A percentile compares a stretch with the other conserved stretches of the same genome.
These are phyloP conservation scores for Neurospora sp. DNA, from an alignment of 495 filamentous ascomycete species.

Conservation along the genomic window DNA sequence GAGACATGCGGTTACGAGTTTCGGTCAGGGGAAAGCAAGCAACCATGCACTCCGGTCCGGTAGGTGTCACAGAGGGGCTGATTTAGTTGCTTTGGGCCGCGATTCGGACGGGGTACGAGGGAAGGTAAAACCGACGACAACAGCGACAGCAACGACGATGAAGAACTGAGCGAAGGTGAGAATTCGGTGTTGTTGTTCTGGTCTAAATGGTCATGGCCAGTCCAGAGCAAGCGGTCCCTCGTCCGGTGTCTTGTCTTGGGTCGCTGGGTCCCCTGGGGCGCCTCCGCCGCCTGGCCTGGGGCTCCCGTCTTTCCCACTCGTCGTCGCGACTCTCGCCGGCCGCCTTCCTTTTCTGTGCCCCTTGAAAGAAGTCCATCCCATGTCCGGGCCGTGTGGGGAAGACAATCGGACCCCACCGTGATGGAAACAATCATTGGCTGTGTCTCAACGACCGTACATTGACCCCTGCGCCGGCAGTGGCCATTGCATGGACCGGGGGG, in stretches of 20 bases:
- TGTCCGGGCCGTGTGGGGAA: constrained; percentile 1
- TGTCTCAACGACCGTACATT: not conserved
- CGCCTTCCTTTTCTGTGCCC: constrained; percentile 11
- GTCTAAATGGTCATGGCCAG: not conserved
- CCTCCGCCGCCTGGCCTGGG: too few relatives aligned
- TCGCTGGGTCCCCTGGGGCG: not conserved
- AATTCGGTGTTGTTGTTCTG: not conserved
- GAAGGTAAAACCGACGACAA: not conserved
- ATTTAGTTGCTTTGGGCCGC: not conserved
- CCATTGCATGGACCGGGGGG: not conserved
- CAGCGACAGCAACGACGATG: not conserved
- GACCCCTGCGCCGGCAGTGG: not conserved
- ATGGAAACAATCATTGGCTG: not conserved
- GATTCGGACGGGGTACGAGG: not conserved
- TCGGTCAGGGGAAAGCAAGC: not conserved
- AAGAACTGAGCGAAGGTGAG: not conserved
- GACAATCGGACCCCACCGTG: not conserved
- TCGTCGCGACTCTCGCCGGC: not conserved
- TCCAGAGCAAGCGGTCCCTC: not conserved
- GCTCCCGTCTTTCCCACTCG: not conserved
- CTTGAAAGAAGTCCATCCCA: not conserved
- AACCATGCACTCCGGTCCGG: not conserved
- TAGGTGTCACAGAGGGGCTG: not conserved
- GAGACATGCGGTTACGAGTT: constrained; percentile 3
- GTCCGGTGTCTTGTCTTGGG: not conserved